phyloP scores from a whole-genome alignment of 1,284 basidiomycete species.

The Malassezia pachydermatis region DNA sequence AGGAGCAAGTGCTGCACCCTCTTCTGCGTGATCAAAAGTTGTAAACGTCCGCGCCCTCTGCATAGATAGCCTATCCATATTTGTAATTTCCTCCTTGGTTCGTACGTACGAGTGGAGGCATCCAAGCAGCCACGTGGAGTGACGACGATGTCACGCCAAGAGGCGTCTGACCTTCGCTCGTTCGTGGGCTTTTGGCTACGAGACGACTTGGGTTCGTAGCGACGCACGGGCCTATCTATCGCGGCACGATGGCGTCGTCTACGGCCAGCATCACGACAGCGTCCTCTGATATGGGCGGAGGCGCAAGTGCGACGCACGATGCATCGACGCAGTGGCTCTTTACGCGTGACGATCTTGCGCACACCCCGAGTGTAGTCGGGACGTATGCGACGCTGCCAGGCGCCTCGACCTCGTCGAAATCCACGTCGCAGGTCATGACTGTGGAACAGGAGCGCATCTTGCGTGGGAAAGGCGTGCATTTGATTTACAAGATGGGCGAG shows the following conservation, averaged over 20 bases:
- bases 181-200: too few relatives aligned
- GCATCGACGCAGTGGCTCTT: conserved; percentile 16
- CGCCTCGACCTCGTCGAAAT: not conserved
- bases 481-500: conserved; percentile 40
- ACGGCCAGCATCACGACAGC: conserved; percentile 8
- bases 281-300: not conserved
- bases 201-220: too few relatives aligned
- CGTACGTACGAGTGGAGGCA: too few relatives aligned
- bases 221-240: too few relatives aligned
- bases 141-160: too few relatives aligned
- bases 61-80: too few relatives aligned
- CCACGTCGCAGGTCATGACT: conserved; percentile 11
- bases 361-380: conserved; percentile 15
- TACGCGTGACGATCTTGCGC: conserved; percentile 5
- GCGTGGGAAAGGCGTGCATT: conserved; percentile 31
- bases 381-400: not conserved
- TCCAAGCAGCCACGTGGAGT: too few relatives aligned
- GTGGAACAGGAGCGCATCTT: conserved; percentile 27
- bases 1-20: conserved; percentile 56
- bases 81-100: too few relatives aligned
- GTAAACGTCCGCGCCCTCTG: not conserved
- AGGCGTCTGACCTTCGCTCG: too few relatives aligned
- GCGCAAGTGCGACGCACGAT: not conserved
- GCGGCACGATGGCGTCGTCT: too few relatives aligned
- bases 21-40: conserved; percentile 2